Percentiles rank a stretch among this genome's conserved stretches.
phyloP scores from a whole-genome alignment of 1,284 basidiomycete genomes.

The Sporisorium exsertum region DNA sequence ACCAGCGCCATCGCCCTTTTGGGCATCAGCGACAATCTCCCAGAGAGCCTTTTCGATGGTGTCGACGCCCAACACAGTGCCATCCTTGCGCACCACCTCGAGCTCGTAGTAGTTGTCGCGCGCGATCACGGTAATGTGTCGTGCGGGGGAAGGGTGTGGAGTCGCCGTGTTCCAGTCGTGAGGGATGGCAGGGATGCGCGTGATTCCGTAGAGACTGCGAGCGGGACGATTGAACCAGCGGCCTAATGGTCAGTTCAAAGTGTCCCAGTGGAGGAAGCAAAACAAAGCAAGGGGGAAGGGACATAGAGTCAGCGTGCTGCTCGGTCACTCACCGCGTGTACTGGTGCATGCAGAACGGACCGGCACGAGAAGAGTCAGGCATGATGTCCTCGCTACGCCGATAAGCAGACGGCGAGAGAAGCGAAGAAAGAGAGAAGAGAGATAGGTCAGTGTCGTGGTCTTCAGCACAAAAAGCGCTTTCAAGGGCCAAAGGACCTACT shows the following conservation, averaged over 20 bases:
- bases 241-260: conserved; percentile 37
- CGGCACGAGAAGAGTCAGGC: conserved; percentile 73
- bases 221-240: conserved; percentile 74
- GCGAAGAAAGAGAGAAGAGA: not conserved
- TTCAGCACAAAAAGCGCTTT: not conserved
- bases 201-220: conserved; percentile 72
- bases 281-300: conserved; percentile 23
- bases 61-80: conserved; percentile 71
- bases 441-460: conserved; percentile 11
- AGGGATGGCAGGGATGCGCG: conserved; percentile 69
- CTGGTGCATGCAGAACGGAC: conserved; percentile 75
- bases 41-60: conserved; percentile 79
- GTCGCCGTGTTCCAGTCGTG: conserved; percentile 70
- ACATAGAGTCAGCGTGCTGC: conserved; percentile 35
- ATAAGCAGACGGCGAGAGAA: not conserved
- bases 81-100: conserved; percentile 72
- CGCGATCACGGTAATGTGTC: conserved; percentile 79
- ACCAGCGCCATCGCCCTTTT: conserved; percentile 72
- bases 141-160: conserved; percentile 72
- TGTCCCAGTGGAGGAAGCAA: conserved; percentile 12
- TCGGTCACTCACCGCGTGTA: conserved; percentile 72
- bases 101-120: conserved; percentile 86
- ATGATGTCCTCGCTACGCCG: conserved; percentile 72
- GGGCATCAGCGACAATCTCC: conserved; percentile 79
- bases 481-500: conserved; percentile 70